Percentiles rank a stretch among this genome's conserved stretches.
Evolutionary conservation across 2,329 filamentous ascomycete genomes (phyloP).

Genomic region (Cladobotryum protrusum): DNA sequence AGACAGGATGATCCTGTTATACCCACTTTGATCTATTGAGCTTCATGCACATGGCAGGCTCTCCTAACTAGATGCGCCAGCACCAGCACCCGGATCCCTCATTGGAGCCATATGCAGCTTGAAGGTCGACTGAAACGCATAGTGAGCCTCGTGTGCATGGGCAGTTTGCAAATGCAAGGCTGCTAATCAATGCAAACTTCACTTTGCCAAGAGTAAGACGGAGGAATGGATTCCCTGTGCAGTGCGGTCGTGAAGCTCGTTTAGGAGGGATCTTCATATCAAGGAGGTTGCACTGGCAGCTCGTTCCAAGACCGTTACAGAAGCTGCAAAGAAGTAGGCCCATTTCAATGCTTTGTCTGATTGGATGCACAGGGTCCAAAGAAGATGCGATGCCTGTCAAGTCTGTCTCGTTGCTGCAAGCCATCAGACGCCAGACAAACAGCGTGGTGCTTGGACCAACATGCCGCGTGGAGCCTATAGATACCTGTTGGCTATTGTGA

Average conservation of each 20-base stretch:
- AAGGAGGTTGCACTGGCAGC: background rate
- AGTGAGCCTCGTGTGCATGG: background rate
- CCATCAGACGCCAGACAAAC: too few species aligned
- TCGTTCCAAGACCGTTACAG: background rate
- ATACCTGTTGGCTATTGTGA: background rate
- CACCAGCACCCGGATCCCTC: too few species aligned
- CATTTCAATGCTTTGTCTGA: background rate
- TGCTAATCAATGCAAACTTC: background rate
- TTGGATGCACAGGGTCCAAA: background rate
- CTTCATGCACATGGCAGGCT: too few species aligned
- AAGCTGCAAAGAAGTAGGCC: background rate
- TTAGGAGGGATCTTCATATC: too few species aligned
- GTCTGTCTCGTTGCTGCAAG: too few species aligned
- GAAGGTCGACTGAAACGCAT: too few species aligned
- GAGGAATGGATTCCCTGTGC: background rate
- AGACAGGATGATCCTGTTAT: too few species aligned
- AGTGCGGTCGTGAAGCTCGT: background rate
- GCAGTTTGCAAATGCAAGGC: background rate
- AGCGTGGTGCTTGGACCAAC: background rate
- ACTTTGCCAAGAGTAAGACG: conserved; percentile 3
- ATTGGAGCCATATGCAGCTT: too few species aligned
- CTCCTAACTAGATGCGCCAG: too few species aligned
- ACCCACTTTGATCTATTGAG: too few species aligned
- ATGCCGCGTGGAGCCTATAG: background rate
- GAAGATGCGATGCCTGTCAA: background rate